Percentiles rank a stretch among this genome's conserved stretches.
Conservation (phyloP, 1,284 basidiomycete genomes). For the Exobasidium rhododendri region DNA sequence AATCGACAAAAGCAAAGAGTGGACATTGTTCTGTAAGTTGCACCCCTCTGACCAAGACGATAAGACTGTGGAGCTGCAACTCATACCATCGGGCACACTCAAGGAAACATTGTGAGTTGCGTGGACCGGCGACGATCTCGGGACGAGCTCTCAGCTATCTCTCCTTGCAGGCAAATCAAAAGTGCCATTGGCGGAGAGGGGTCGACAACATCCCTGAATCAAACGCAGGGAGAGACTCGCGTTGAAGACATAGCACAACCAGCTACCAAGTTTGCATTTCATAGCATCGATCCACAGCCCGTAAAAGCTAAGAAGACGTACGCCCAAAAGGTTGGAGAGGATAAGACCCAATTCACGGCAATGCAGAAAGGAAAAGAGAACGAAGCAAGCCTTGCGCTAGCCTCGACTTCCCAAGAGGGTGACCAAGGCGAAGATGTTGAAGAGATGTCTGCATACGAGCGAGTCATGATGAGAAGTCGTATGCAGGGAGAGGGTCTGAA, state of each 20-base stretch:
- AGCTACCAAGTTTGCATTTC: constrained; percentile 8
- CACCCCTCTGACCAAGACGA: neutral
- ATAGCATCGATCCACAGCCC: constrained; percentile 8
- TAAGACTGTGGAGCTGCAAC: neutral
- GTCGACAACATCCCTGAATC: neutral
- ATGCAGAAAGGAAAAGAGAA: neutral
- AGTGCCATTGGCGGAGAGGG: no score
- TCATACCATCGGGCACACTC: neutral
- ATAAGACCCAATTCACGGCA: no score
- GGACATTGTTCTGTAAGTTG: neutral
- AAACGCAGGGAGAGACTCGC: neutral
- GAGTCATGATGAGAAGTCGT: constrained; percentile 8
- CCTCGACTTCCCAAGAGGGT: neutral
- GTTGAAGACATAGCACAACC: neutral
- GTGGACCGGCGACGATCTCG: neutral
- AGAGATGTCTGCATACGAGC: constrained; percentile 9
- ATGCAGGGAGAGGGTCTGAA: constrained; percentile 16
- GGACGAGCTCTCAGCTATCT: no score
- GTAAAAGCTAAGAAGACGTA: neutral
- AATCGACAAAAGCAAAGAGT: neutral
- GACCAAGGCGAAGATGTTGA: neutral
- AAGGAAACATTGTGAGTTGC: neutral
- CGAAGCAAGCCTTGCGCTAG: neutral
- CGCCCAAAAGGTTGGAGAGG: constrained; percentile 1
- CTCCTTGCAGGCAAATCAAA: no score